Evolutionary conservation across 129 eudicot genomes (phyloP).

Genomic region (Gnaphalium uliginosum): DNA sequence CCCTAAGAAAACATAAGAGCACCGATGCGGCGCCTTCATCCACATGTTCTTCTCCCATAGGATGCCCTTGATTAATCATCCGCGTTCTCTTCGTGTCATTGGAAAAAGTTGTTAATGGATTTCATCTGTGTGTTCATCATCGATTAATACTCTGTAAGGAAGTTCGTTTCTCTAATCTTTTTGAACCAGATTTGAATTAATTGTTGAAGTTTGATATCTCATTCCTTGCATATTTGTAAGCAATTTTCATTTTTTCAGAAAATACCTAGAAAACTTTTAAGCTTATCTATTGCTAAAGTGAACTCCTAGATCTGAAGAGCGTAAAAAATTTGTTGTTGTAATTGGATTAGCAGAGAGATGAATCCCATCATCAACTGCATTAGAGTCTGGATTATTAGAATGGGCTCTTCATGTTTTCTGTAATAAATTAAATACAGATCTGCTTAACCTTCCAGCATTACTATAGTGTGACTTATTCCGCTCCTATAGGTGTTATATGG

Average conservation of each 20-base stretch:
- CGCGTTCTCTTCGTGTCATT: background rate
- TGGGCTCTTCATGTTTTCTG: background rate
- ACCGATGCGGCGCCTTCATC: slow-evolving; percentile 12
- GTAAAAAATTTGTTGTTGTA: slow-evolving; percentile 16
- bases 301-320: slow-evolving; percentile 15
- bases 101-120: slow-evolving; percentile 16
- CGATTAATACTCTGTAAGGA: slow-evolving; percentile 6
- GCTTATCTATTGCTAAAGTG: slow-evolving; percentile 25
- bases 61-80: slow-evolving; percentile 7
- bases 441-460: slow-evolving; percentile 1
- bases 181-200: background rate
- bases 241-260: too few species aligned
- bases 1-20: slow-evolving; percentile 31
- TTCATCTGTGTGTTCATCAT: background rate
- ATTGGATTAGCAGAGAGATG: slow-evolving; percentile 25
- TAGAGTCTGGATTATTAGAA: background rate
- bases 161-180: slow-evolving; percentile 12
- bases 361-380: slow-evolving; percentile 22
- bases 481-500: background rate
- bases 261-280: background rate
- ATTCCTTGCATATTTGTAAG: too few species aligned
- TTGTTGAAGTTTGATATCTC: too few species aligned
- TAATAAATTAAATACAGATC: background rate
- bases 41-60: background rate
- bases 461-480: background rate